Percentiles rank a stretch among this genome's conserved stretches.
phyloP scores from a whole-genome alignment of 2,329 filamentous ascomycete species.

The Microthyrium microscopicum region DNA sequence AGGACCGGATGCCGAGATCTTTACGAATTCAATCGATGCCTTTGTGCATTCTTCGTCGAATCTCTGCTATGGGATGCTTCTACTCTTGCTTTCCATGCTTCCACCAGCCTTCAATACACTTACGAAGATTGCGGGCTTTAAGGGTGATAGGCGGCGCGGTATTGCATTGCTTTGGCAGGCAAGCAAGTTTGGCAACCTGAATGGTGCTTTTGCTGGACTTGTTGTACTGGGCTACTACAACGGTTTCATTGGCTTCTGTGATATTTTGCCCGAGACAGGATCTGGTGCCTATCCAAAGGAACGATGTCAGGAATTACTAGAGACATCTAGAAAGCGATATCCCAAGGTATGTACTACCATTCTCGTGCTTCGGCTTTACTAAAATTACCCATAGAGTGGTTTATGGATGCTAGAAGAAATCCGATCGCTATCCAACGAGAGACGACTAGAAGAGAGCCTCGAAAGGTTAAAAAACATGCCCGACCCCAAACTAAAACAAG shows the following conservation, averaged over 20 bases:
- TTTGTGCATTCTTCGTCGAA: slow-evolving; percentile 83
- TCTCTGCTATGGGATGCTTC: slow-evolving; percentile 75
- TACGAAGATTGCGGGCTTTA: slow-evolving; percentile 77
- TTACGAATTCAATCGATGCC: slow-evolving; percentile 57
- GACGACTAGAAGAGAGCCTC: slow-evolving; percentile 50
- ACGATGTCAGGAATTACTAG: slow-evolving; percentile 49
- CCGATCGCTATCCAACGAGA: slow-evolving; percentile 52
- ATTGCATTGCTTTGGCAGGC: slow-evolving; percentile 82
- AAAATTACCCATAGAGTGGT: slow-evolving; percentile 33
- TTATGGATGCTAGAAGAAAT: slow-evolving; percentile 86
- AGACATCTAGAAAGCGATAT: slow-evolving; percentile 59
- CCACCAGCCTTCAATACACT: slow-evolving; percentile 81
- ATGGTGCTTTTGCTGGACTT: slow-evolving; percentile 77
- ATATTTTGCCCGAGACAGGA: slow-evolving; percentile 56
- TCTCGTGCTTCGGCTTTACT: neutral
- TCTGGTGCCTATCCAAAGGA: slow-evolving; percentile 51
- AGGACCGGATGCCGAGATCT: slow-evolving; percentile 43
- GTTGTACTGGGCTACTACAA: slow-evolving; percentile 79
- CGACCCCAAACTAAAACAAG: slow-evolving; percentile 67
- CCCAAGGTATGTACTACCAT: slow-evolving; percentile 33
- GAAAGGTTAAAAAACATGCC: slow-evolving; percentile 42
- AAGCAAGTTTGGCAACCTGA: slow-evolving; percentile 70
- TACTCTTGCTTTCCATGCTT: slow-evolving; percentile 80
- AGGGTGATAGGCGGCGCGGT: slow-evolving; percentile 69
- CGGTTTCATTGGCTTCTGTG: slow-evolving; percentile 66